phyloP scores from a whole-genome alignment of 129 eudicot species.

The Dittrichia graveolens region DNA sequence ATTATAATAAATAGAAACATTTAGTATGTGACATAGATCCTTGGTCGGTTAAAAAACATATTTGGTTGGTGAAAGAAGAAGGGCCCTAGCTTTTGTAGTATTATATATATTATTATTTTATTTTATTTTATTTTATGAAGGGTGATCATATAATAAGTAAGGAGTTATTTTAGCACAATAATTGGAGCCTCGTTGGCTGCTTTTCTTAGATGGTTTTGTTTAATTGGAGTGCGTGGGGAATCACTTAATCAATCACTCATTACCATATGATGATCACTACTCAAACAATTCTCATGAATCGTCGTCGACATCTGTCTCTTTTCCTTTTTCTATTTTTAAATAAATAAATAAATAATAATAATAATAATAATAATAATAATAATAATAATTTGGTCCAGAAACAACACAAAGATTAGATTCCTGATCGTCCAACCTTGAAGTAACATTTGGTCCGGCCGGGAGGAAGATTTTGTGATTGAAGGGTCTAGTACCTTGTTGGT shows the following conservation, averaged over 20 bases:
- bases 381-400: too few species aligned
- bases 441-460: too few species aligned
- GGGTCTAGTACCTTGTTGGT: too few species aligned
- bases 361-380: too few species aligned
- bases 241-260: constrained; percentile 9
- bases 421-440: too few species aligned
- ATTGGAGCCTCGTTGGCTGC: constrained; percentile 5
- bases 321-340: neutral
- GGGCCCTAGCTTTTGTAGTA: constrained; percentile 8
- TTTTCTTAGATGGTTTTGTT: constrained; percentile 14
- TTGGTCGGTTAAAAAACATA: neutral
- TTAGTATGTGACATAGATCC: too few species aligned
- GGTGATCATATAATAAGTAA: neutral
- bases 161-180: constrained; percentile 7
- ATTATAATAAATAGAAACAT: too few species aligned
- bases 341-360: too few species aligned
- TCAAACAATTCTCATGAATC: neutral
- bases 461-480: too few species aligned
- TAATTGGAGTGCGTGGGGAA: constrained; percentile 11
- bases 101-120: neutral
- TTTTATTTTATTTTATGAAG: neutral
- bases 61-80: neutral
- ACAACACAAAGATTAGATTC: neutral
- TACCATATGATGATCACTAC: constrained; percentile 7
- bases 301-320: constrained; percentile 24